phyloP scores from a whole-genome alignment of 2,329 filamentous ascomycete species.

The Trichophyton verrucosum region DNA sequence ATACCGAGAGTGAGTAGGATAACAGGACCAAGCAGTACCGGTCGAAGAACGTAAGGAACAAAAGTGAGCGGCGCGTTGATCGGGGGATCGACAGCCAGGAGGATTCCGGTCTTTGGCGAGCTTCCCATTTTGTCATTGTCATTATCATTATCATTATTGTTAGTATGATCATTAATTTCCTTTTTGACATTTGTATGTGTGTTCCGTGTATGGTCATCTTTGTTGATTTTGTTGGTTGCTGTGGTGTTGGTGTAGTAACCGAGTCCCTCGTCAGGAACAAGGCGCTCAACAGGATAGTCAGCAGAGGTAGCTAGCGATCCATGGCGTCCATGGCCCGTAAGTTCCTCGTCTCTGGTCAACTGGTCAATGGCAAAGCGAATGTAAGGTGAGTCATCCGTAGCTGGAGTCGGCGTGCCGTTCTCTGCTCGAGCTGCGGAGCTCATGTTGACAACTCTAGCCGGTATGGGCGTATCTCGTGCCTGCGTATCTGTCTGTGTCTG shows the following conservation, averaged over 20 bases:
- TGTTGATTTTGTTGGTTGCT: neutral
- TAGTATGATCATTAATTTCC: neutral
- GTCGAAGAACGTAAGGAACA: slow-evolving; percentile 58
- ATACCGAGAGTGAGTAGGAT: slow-evolving; percentile 55
- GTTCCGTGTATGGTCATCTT: neutral
- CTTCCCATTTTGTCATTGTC: neutral
- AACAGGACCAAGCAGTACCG: slow-evolving; percentile 49
- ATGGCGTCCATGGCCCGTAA: slow-evolving; percentile 42
- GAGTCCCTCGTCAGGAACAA: slow-evolving; percentile 37
- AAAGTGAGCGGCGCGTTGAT: slow-evolving; percentile 48
- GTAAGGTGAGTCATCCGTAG: slow-evolving; percentile 72
- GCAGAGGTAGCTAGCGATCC: slow-evolving; percentile 28
- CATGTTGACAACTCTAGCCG: neutral
- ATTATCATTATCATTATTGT: neutral
- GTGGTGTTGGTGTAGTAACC: slow-evolving; percentile 26
- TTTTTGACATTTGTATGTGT: too few relatives aligned
- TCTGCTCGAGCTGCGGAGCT: slow-evolving; percentile 15
- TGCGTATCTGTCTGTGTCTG: neutral
- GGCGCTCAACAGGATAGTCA: slow-evolving; percentile 38
- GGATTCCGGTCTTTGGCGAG: slow-evolving; percentile 29
- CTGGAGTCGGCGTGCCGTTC: slow-evolving; percentile 50
- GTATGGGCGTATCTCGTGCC: neutral
- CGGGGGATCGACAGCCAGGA: slow-evolving; percentile 37
- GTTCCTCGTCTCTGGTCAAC: slow-evolving; percentile 61
- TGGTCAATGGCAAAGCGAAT: slow-evolving; percentile 84